Evolutionary conservation across 139 green algal species (phyloP).

Genomic region (Closterium sp.): DNA sequence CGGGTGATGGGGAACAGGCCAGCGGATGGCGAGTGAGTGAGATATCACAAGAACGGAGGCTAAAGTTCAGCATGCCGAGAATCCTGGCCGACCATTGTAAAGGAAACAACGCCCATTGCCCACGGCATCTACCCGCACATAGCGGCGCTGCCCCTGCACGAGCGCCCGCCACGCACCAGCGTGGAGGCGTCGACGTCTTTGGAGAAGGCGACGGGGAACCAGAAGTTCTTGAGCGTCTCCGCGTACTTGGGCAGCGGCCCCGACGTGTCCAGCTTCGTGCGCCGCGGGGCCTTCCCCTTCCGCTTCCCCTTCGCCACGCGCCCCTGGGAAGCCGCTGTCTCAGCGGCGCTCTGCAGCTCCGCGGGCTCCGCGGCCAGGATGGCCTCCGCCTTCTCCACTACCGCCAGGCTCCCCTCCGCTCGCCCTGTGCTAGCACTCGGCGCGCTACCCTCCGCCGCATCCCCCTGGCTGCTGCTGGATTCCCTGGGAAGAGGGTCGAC

Average conservation of each 20-base stretch:
- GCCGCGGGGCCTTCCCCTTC: neutral
- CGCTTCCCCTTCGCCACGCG: neutral
- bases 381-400: constrained; percentile 5
- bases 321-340: neutral
- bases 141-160: too few relatives aligned
- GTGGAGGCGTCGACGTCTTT: constrained; percentile 28
- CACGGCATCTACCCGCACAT: too few relatives aligned
- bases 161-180: constrained; percentile 19
- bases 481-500: neutral
- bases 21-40: too few relatives aligned
- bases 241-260: constrained; percentile 12
- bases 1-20: too few relatives aligned
- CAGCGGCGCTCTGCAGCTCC: neutral
- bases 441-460: neutral
- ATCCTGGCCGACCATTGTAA: too few relatives aligned
- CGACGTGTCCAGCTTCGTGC: constrained; percentile 37
- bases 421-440: neutral
- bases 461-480: neutral
- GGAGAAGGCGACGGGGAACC: constrained; percentile 57
- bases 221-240: constrained; percentile 54
- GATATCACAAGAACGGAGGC: too few relatives aligned
- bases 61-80: too few relatives aligned
- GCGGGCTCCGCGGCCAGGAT: neutral
- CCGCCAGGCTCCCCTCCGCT: neutral
- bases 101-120: too few relatives aligned